These are phyloP conservation scores for Colletotrichum sp. DNA, from an alignment of 2,329 filamentous ascomycete genomes.

Conservation along the genomic window DNA sequence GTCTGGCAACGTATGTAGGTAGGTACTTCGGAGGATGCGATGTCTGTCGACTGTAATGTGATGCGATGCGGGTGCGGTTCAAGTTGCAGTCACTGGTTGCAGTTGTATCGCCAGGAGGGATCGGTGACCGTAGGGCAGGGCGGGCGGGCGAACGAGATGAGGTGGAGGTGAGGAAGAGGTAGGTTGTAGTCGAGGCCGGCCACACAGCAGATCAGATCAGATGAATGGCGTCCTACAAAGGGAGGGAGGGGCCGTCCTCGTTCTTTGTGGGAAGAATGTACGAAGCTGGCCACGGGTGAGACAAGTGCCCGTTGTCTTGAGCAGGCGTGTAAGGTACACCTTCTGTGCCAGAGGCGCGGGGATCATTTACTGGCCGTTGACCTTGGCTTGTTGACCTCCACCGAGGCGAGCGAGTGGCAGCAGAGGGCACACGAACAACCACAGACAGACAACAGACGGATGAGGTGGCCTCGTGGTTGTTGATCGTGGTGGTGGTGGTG, in stretches of 20 bases:
- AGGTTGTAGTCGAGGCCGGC: neutral
- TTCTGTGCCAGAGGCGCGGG: neutral
- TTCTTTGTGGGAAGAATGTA: slow-evolving; percentile 10
- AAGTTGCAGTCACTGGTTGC: neutral
- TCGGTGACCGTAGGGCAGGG: neutral
- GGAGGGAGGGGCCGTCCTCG: slow-evolving; percentile 7
- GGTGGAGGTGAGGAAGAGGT: neutral
- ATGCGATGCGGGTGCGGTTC: neutral
- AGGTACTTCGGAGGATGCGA: neutral
- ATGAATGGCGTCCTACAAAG: slow-evolving; percentile 14
- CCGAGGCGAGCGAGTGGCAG: neutral
- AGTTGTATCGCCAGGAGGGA: neutral
- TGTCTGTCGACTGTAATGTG: neutral
- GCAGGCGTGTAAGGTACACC: neutral
- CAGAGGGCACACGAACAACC: neutral
- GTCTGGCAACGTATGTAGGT: neutral
- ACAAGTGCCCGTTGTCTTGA: slow-evolving; percentile 17
- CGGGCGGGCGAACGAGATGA: neutral
- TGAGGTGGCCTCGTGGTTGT: neutral
- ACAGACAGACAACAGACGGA: neutral
- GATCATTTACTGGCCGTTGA: neutral
- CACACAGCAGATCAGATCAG: slow-evolving; percentile 16
- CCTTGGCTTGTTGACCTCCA: neutral
- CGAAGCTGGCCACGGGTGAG: neutral
- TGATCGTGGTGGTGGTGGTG: neutral